These are phyloP conservation scores for Nemania serpens DNA, from an alignment of 2,329 filamentous ascomycete genomes.

Conservation along the genomic window DNA sequence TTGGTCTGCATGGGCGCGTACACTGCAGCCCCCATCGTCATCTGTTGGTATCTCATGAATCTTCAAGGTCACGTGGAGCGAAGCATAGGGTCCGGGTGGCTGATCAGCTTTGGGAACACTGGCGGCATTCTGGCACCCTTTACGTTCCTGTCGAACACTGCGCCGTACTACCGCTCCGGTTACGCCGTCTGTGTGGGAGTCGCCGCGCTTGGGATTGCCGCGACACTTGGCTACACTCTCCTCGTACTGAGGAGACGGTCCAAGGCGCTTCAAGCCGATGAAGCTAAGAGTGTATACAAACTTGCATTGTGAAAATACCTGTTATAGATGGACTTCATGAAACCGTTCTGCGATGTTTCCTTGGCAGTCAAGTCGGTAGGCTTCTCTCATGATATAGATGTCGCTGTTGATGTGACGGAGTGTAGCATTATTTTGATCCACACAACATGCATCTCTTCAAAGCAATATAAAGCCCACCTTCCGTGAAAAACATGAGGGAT, in stretches of 20 bases:
- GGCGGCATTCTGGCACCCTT: conserved; percentile 42
- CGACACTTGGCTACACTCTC: not conserved
- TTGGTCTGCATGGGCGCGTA: conserved; percentile 46
- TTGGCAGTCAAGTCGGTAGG: too few species aligned
- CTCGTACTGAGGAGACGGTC: not conserved
- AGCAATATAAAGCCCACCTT: too few species aligned
- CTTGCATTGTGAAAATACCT: not conserved
- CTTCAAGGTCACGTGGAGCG: conserved; percentile 42
- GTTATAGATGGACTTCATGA: not conserved
- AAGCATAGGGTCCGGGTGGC: conserved; percentile 39
- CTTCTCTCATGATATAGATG: too few species aligned
- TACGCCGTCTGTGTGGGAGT: conserved; percentile 29
- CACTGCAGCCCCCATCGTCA: conserved; percentile 32
- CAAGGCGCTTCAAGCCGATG: not conserved
- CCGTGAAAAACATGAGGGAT: too few species aligned
- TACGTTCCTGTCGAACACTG: conserved; percentile 35
- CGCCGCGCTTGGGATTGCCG: not conserved
- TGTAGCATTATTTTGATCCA: too few species aligned
- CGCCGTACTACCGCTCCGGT: conserved; percentile 37
- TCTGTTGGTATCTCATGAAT: conserved; percentile 50
- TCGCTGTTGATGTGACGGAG: too few species aligned
- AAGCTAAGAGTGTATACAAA: not conserved
- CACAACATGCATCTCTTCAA: too few species aligned
- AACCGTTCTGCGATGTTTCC: not conserved
- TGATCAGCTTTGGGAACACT: conserved; percentile 41